These are phyloP conservation scores for Colletotrichum shisoi DNA, from an alignment of 2,329 filamentous ascomycete species.

Conservation along the genomic window DNA sequence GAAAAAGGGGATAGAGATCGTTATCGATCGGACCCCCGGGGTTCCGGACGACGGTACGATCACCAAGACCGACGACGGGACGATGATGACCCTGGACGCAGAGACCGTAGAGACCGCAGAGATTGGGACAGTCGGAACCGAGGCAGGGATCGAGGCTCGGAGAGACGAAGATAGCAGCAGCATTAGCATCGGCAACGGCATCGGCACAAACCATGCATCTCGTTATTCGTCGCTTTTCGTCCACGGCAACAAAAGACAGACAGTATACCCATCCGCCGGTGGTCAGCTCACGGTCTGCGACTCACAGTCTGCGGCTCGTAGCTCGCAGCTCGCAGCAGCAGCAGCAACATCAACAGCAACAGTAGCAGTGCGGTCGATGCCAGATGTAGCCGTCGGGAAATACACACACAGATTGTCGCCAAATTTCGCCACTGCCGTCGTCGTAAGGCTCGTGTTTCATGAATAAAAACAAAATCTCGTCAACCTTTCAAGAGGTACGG, in stretches of 20 bases:
- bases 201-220: background rate
- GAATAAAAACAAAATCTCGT: slow-evolving; percentile 21
- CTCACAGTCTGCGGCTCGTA: too few species aligned
- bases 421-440: slow-evolving; percentile 31
- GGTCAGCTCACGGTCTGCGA: background rate
- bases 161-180: slow-evolving; percentile 42
- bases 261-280: slow-evolving; percentile 32
- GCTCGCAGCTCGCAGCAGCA: slow-evolving; percentile 10
- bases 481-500: slow-evolving; percentile 24
- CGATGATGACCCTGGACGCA: slow-evolving; percentile 46
- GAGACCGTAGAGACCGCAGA: slow-evolving; percentile 48
- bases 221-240: slow-evolving; percentile 5
- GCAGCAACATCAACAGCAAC: background rate
- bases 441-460: slow-evolving; percentile 39
- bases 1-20: slow-evolving; percentile 32
- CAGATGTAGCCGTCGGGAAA: slow-evolving; percentile 30
- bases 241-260: slow-evolving; percentile 11
- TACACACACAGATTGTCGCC: slow-evolving; percentile 27
- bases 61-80: slow-evolving; percentile 41
- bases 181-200: background rate
- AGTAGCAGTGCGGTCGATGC: slow-evolving; percentile 15
- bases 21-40: slow-evolving; percentile 32
- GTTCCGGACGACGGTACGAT: slow-evolving; percentile 36
- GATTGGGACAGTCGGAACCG: slow-evolving; percentile 48
- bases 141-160: slow-evolving; percentile 44